Base-by-base conservation (phyloP, 495 filamentous ascomycete species). In the Clohesyomyces aquaticus region DNA sequence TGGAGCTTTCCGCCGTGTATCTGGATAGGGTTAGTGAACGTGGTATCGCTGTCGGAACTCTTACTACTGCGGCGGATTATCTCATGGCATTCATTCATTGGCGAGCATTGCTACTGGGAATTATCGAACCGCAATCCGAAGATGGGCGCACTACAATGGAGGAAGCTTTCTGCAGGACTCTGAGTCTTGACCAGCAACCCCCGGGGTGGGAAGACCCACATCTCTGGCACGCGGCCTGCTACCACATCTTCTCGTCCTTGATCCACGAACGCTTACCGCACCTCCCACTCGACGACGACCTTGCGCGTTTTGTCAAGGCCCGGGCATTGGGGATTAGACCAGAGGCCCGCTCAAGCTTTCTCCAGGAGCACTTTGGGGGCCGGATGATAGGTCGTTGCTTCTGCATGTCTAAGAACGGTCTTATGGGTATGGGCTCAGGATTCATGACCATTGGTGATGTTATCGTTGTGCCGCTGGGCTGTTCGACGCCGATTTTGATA, bases 21-120 rank as follows among this genome's bases (percentile, higher is more conserved):
- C 46, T 76, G 25, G 73, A 66, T 52, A 71, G 25, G 12, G 58
- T 74, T 49, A 47, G 21, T 26, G 41, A 14, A 32, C 51, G 51
- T 43, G 71, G 73, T 12, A 68, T 70, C 25, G 27, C 65, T 3
- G 59, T 75, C 10, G 60, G 63, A 32, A 65, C 65, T 4, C 55
- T 68, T 10, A 66, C 47, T 52, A 61, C 49, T 3, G 19, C 63
- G 16, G 64, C 55, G 11, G 67, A 72, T 29, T 67, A 56, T 35
- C 64, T 75, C 28, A 71, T 73, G 67, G 71, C 71, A 11, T 75
- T 75, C 43, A 45, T 71, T 6, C 66, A 73, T 50, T 73, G 69
- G 71, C 52, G 68, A 27, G 55, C 63, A 8, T 42, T 65, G 27
- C 61, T 73, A 18, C 28, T 61, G 19, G 54, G 26, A 23, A 45